Conservation (phyloP, 2,329 filamentous ascomycete species). For the Dactylellina cionopaga region DNA sequence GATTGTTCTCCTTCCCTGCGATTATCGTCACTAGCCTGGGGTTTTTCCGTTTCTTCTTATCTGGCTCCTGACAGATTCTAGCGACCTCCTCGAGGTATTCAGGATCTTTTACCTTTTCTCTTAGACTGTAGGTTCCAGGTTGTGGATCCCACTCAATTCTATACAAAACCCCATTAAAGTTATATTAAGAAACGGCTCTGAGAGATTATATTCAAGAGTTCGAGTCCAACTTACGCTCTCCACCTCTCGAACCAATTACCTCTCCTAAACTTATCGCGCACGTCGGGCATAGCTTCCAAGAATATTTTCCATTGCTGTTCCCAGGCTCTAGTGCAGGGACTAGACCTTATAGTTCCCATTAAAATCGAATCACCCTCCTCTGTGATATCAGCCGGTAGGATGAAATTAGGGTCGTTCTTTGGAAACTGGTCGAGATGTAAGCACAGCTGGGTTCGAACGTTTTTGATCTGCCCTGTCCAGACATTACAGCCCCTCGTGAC, state of each 20-base stretch:
- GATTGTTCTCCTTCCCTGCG: not conserved
- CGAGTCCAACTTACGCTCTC: constrained; percentile 5
- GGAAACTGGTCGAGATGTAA: not conserved
- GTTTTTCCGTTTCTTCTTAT: no score
- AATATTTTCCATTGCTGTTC: not conserved
- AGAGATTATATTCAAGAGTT: no score
- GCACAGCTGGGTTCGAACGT: not conserved
- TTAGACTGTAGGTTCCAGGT: no score
- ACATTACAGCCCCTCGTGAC: not conserved
- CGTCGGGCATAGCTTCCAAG: not conserved
- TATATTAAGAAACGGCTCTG: not conserved
- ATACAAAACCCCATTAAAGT: not conserved
- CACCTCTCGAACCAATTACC: not conserved
- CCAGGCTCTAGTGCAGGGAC: not conserved
- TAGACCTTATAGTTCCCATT: not conserved
- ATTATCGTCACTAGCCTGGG: not conserved
- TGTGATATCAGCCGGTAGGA: not conserved
- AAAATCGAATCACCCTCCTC: not conserved
- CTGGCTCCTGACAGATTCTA: no score
- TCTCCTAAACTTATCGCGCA: no score
- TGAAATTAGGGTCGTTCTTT: not conserved
- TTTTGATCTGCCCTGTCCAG: not conserved
- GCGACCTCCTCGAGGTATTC: no score
- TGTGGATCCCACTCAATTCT: not conserved
- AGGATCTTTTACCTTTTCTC: no score